A percentile compares a stretch with the other conserved stretches of the same genome.
phyloP scores from a whole-genome alignment of 805 yeast species.

The Lipomyces sp. region DNA sequence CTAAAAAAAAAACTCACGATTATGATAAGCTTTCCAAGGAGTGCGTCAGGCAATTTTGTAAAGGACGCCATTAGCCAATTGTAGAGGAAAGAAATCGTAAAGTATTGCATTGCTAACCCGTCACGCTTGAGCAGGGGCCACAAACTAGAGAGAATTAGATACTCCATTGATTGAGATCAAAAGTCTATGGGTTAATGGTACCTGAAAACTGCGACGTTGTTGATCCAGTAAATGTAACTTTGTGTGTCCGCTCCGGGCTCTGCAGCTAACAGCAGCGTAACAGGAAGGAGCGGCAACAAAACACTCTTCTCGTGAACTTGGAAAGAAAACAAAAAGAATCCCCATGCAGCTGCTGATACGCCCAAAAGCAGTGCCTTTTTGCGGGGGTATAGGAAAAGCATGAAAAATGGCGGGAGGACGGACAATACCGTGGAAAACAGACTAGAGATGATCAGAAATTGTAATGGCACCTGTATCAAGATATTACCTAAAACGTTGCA shows the following conservation, averaged over 20 bases:
- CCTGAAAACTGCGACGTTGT: constrained; percentile 77
- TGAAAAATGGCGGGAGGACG: constrained; percentile 61
- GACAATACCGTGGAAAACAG: constrained; percentile 48
- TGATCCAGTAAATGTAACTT: constrained; percentile 71
- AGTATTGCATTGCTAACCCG: constrained; percentile 72
- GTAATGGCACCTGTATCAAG: constrained; percentile 41
- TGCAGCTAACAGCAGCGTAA: constrained; percentile 65
- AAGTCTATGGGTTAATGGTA: background rate
- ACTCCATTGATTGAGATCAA: background rate
- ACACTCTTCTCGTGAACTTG: constrained; percentile 97
- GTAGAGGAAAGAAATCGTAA: constrained; percentile 62
- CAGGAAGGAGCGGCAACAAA: constrained; percentile 83
- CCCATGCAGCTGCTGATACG: constrained; percentile 79
- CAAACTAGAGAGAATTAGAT: constrained; percentile 50
- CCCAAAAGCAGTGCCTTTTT: constrained; percentile 68
- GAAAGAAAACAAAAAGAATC: constrained; percentile 87
- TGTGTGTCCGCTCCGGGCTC: constrained; percentile 22
- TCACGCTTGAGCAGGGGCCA: constrained; percentile 87
- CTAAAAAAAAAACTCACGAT: constrained; percentile 47
- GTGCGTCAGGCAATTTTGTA: constrained; percentile 53
- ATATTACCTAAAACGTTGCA: constrained; percentile 56
- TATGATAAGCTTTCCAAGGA: constrained; percentile 58
- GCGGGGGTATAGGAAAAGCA: constrained; percentile 57
- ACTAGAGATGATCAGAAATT: constrained; percentile 40
- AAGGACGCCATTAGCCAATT: constrained; percentile 80